Evolutionary conservation across 441 rosid genomes (phyloP).

Genomic region (Erodium texanum): DNA sequence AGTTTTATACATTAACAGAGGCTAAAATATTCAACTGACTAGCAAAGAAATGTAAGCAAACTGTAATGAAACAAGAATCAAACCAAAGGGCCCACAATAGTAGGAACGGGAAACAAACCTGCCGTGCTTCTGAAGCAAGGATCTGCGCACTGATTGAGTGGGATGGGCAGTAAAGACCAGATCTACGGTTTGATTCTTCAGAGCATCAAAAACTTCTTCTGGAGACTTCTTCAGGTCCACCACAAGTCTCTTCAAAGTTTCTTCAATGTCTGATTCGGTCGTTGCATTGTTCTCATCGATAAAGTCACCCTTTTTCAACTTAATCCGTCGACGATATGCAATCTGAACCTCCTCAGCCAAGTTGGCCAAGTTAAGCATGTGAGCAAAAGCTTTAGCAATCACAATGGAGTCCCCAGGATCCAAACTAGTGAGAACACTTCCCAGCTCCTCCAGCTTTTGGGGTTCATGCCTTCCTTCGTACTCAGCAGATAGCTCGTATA

Average conservation of each 20-base stretch:
- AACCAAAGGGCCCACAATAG: too few relatives aligned
- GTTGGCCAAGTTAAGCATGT: slow-evolving; percentile 94
- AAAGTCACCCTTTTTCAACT: slow-evolving; percentile 82
- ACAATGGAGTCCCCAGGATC: slow-evolving; percentile 96
- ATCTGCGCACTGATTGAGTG: too few relatives aligned
- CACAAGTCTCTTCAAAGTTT: slow-evolving; percentile 76
- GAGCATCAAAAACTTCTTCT: too few relatives aligned
- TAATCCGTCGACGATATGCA: slow-evolving; percentile 68
- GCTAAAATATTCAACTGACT: too few relatives aligned
- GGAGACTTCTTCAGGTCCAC: too few relatives aligned
- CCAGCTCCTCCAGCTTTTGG: slow-evolving; percentile 77
- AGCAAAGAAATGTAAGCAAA: too few relatives aligned
- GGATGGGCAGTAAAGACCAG: too few relatives aligned
- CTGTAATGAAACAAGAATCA: too few relatives aligned
- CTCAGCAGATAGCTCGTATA: slow-evolving; percentile 49
- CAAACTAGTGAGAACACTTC: slow-evolving; percentile 63
- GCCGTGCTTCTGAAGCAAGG: too few relatives aligned
- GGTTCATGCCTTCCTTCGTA: slow-evolving; percentile 76
- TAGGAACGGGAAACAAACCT: too few relatives aligned
- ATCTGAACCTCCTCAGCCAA: slow-evolving; percentile 67
- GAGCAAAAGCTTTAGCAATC: slow-evolving; percentile 67
- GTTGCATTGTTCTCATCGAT: slow-evolving; percentile 75
- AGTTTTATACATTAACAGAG: too few relatives aligned
- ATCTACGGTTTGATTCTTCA: too few relatives aligned
- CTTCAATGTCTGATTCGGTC: slow-evolving; percentile 45